Conservation (phyloP, 345 rosid species). For the Ricinus communis region DNA sequence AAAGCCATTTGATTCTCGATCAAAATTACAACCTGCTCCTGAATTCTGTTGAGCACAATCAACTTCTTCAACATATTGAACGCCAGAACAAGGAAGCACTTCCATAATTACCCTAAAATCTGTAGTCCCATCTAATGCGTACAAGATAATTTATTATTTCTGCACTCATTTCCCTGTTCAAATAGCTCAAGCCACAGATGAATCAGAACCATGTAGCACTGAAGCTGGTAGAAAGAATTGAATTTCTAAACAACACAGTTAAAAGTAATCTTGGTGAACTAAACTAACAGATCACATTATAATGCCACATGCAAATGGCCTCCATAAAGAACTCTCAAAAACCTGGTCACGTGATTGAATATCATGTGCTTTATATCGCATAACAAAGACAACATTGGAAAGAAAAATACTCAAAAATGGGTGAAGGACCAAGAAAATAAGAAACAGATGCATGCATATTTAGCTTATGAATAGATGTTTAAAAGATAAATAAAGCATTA, state of each 20-base stretch:
- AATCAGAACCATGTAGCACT: slow-evolving; percentile 12
- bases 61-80: slow-evolving; percentile 45
- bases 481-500: too few relatives aligned
- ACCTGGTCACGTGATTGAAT: background rate
- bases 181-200: slow-evolving; percentile 13
- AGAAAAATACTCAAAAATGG: background rate
- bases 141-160: slow-evolving; percentile 17
- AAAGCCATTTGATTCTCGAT: slow-evolving; percentile 35
- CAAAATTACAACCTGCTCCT: slow-evolving; percentile 27
- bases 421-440: background rate
- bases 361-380: background rate
- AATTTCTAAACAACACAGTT: background rate
- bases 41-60: slow-evolving; percentile 43
- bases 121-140: slow-evolving; percentile 13
- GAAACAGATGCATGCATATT: background rate
- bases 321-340: background rate
- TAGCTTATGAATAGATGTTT: too few relatives aligned
- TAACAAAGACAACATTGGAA: background rate
- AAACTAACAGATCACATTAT: background rate
- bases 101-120: slow-evolving; percentile 48
- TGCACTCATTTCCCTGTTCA: slow-evolving; percentile 33
- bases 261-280: background rate
- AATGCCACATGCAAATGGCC: background rate
- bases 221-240: background rate
- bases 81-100: slow-evolving; percentile 52